phyloP scores from a whole-genome alignment of 176 grass and related monocot genomes.

The Leersia perrieri region DNA sequence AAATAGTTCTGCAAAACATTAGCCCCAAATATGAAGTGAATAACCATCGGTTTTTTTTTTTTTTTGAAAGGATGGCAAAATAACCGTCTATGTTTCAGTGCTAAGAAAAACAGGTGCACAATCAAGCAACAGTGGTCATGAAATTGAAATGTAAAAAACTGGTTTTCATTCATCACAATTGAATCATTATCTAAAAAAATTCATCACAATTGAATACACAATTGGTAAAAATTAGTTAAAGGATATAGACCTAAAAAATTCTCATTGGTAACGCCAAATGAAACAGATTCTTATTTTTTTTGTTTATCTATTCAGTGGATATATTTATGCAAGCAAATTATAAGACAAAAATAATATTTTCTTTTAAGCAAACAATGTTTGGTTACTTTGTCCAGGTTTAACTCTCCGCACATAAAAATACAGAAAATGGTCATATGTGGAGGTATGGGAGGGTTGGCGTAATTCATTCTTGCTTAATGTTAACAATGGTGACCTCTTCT shows the following conservation, averaged over 20 bases:
- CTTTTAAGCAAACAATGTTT: background rate
- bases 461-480: background rate
- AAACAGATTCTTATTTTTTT: background rate
- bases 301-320: background rate
- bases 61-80: too few relatives aligned
- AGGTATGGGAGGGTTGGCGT: background rate
- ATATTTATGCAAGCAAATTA: background rate
- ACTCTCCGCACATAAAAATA: background rate
- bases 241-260: background rate
- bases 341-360: background rate
- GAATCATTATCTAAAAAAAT: too few relatives aligned
- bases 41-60: too few relatives aligned
- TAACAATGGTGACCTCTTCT: background rate
- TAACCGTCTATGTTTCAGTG: slow-evolving; percentile 17
- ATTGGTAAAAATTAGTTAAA: background rate
- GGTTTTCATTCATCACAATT: background rate
- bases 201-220: background rate
- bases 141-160: background rate
- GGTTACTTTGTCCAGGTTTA: background rate
- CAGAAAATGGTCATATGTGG: background rate
- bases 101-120: background rate
- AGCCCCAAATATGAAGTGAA: background rate
- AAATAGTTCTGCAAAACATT: background rate
- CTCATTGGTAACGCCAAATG: background rate
- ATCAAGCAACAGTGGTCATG: background rate